A percentile compares a stretch with the other conserved stretches of the same genome.
These are phyloP conservation scores for Aspergillus fumigatus DNA, from an alignment of 2,329 filamentous ascomycete genomes.

Conservation along the genomic window DNA sequence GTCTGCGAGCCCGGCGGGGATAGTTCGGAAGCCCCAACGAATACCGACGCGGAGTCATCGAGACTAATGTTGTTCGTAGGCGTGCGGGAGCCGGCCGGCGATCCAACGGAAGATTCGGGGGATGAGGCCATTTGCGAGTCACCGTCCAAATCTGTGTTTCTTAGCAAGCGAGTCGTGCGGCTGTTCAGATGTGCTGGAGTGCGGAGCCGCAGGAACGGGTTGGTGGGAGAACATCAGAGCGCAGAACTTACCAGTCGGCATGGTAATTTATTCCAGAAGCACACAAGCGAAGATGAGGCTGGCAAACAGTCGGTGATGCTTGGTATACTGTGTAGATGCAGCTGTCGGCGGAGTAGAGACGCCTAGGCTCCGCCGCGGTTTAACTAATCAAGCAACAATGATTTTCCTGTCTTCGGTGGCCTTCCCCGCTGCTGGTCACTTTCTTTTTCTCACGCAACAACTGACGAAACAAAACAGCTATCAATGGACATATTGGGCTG, in stretches of 20 bases:
- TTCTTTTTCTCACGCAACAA: not conserved
- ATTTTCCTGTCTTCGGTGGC: not conserved
- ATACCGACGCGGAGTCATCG: slow-evolving; percentile 17
- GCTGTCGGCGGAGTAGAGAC: not conserved
- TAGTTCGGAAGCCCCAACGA: slow-evolving; percentile 40
- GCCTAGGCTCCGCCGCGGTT: not conserved
- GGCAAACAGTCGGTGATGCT: not conserved
- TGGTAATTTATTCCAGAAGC: not conserved
- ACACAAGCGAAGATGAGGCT: not conserved
- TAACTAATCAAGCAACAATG: slow-evolving; percentile 1
- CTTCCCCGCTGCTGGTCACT: not conserved
- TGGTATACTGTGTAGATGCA: not conserved
- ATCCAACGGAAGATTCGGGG: slow-evolving; percentile 39
- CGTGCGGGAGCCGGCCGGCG: slow-evolving; percentile 38
- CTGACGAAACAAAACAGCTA: not conserved
- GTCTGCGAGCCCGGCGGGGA: slow-evolving; percentile 53
- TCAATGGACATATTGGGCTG: not conserved
- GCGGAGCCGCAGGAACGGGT: not conserved
- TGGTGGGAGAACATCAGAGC: not conserved
- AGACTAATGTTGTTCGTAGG: slow-evolving; percentile 30
- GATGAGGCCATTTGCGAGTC: slow-evolving; percentile 55
- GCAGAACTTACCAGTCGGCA: not conserved
- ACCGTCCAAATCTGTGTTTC: slow-evolving; percentile 45
- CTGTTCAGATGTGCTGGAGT: not conserved
- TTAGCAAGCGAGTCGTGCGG: not conserved